phyloP scores from a whole-genome alignment of 345 rosid species.

The Acer negundo region DNA sequence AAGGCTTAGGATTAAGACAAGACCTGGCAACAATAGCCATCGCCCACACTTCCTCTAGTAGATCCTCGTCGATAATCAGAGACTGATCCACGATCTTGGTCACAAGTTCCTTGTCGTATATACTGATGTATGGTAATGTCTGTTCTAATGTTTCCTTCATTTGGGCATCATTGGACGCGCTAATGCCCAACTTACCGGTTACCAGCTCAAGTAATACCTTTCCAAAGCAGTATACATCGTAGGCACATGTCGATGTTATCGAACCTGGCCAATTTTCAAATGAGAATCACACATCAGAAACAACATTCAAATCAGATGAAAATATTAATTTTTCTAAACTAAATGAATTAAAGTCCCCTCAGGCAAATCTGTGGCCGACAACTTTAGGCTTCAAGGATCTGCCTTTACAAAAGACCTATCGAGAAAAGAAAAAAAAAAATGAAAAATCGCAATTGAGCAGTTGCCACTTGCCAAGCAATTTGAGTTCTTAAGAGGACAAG shows the following conservation, averaged over 20 bases:
- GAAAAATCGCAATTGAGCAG: neutral
- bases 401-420: neutral
- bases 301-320: neutral
- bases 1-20: slow-evolving; percentile 90
- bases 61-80: slow-evolving; percentile 85
- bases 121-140: slow-evolving; percentile 71
- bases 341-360: neutral
- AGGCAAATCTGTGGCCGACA: neutral
- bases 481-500: slow-evolving; percentile 1
- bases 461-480: neutral
- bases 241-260: slow-evolving; percentile 60
- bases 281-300: slow-evolving; percentile 19
- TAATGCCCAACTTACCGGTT: slow-evolving; percentile 89
- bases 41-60: slow-evolving; percentile 98
- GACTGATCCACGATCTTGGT: slow-evolving; percentile 89
- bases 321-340: neutral
- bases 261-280: slow-evolving; percentile 49
- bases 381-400: slow-evolving; percentile 8
- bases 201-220: slow-evolving; percentile 94
- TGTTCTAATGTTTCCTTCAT: slow-evolving; percentile 74
- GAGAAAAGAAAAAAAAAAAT: neutral
- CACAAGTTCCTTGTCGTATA: slow-evolving; percentile 90
- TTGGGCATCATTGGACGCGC: slow-evolving; percentile 58
- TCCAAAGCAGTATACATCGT: slow-evolving; percentile 94
- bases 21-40: slow-evolving; percentile 96